These are phyloP conservation scores for Rhodotorula sphaerocarpa DNA, from an alignment of 768 basidiomycete genomes.

Conservation along the genomic window DNA sequence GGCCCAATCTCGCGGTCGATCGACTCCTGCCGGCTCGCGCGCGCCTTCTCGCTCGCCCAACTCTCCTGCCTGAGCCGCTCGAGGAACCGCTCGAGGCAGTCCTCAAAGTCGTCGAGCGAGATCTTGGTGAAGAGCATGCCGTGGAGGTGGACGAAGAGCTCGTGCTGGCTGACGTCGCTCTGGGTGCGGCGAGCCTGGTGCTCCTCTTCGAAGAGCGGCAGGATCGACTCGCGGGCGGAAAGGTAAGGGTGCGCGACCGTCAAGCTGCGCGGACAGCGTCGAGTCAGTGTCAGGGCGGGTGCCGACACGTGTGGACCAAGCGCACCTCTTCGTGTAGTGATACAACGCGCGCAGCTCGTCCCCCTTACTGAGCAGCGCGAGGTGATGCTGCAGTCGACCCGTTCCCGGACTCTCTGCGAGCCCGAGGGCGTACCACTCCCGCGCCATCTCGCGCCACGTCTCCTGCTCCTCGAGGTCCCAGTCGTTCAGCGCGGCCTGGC, in stretches of 20 bases:
- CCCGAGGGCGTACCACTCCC: slow-evolving; percentile 86
- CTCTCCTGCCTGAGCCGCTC: slow-evolving; percentile 49
- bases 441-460: slow-evolving; percentile 76
- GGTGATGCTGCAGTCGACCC: slow-evolving; percentile 86
- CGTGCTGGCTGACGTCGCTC: slow-evolving; percentile 61
- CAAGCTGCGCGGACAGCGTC: slow-evolving; percentile 52
- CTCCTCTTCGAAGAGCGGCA: slow-evolving; percentile 74
- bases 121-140: slow-evolving; percentile 97
- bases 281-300: neutral
- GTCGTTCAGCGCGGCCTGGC: slow-evolving; percentile 70
- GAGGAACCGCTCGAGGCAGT: slow-evolving; percentile 71
- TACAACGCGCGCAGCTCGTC: slow-evolving; percentile 80
- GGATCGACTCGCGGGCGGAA: slow-evolving; percentile 78
- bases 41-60: slow-evolving; percentile 5
- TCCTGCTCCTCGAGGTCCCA: slow-evolving; percentile 76
- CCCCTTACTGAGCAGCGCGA: slow-evolving; percentile 73
- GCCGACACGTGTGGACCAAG: neutral
- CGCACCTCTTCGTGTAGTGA: slow-evolving; percentile 89
- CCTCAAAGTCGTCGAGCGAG: slow-evolving; percentile 80
- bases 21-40: slow-evolving; percentile 29
- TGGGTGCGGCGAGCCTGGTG: slow-evolving; percentile 64
- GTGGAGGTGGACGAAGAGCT: slow-evolving; percentile 83
- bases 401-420: slow-evolving; percentile 83
- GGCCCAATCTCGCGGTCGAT: slow-evolving; percentile 47
- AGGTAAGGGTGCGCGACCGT: slow-evolving; percentile 80